Evolutionary conservation across 176 grass and related monocot species (phyloP), one percentile per base, ranked within the genome.

Genomic region (Ensete ventricosum): DNA sequence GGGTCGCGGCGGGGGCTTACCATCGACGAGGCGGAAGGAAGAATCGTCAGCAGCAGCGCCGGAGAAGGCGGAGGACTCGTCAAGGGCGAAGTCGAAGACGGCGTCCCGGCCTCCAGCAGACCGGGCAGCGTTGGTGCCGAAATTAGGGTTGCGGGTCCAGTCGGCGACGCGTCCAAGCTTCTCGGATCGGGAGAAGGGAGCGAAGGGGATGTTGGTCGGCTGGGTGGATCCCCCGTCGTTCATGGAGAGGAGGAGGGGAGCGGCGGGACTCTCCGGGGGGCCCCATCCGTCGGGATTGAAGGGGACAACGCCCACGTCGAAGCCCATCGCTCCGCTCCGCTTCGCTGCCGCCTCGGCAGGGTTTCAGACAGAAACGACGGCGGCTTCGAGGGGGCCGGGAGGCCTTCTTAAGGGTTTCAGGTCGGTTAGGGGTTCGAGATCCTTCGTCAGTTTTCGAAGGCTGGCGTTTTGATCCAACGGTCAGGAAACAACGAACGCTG

Each of bases 141-240:
- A 74, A n/a, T 74, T 74, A 29, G 72, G 54, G 12, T 74, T 74
- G 10, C 72, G 72, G 2, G 72, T 74, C 72, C 72, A 74, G 25
- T 74, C 72, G 24, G 72, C 72, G 7, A 74, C 54, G 72, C 72
- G 72, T 22, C 72, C 72, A 5, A 74, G 72, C 25, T 74, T 74
- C 53, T 74, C 72, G 7, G 72, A 74, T 2, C 72, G 23, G 14
- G 67, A 54, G 14, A 73, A 73, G 53, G 72, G 72, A 1, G 72
- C 54, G 53, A 74, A 74, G 14, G 72, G 72, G 14, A 74, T 74
- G 72, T 58, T 58, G 25, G 72, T 13, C 14, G 53, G 25, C 13
- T 34, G 54, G 2, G 72, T 57, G 14, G 53, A 23, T 7, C 53
- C 14, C 1, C 72, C 71, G 51, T 73, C 54, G 14, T 25, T 22